Evolutionary conservation across 2,329 filamentous ascomycete species (phyloP), one percentile per base, ranked within the genome.

Genomic region (Alternaria dauci): DNA sequence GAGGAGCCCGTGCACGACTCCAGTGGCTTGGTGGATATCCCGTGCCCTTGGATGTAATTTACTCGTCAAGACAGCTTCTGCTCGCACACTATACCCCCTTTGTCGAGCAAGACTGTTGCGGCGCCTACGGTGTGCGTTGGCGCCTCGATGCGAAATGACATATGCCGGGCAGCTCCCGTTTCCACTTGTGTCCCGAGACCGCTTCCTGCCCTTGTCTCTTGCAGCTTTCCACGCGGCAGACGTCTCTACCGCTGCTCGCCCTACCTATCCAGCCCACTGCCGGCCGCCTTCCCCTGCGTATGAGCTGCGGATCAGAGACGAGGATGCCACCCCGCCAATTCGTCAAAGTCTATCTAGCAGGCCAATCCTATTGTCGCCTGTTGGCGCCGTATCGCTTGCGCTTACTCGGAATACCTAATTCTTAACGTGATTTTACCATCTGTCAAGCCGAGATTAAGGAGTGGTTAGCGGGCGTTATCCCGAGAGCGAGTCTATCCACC

Each of bases 381-480:
- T 71, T 72, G 63, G 63, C 65, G 68, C 71, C 73, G 66, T 67
- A 68, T 71, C 71, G 72, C 72, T 74, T 73, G 67, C 53, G 67
- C 67, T 69, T 74, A 61, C 67, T 69, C 66, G 59, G 65, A 62
- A 59, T 44, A 57, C 53, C 65, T 69, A 63, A 62, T 58, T 59
- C 57, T 61, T 58, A 58, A 56, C 65, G 52, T 65, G 59, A 61
- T 59, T 68, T 59, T 63, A 69, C 56, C 62, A 52, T 46, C 60
- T 62, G 59, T 63, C 62, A 69, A 72, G 66, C 76, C 76, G 76
- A 78, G 67, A 78, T 78, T 76, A 77, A 77, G 72, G 75, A 76
- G 70, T 60, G 61, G 59, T 58, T 68, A 73, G 70, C 72, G 69
- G 65, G 60, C 71, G 69, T 71, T 67, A 69, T 71, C 53, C 71